A percentile compares a stretch with the other conserved stretches of the same genome.
These are phyloP conservation scores for Paramyrothecium sp. DNA, from an alignment of 2,329 filamentous ascomycete genomes.

Conservation along the genomic window DNA sequence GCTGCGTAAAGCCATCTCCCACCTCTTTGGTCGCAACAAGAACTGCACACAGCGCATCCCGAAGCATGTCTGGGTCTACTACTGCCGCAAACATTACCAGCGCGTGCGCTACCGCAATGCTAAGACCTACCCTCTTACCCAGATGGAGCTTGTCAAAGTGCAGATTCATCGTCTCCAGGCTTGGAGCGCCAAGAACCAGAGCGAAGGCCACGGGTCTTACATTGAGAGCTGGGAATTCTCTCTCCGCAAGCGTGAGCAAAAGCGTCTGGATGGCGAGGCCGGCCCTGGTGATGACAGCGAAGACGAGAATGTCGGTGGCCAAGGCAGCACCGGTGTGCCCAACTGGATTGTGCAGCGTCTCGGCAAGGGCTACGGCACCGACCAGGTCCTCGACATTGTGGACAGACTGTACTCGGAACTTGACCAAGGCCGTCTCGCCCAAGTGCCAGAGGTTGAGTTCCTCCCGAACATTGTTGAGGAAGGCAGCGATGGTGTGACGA, in stretches of 20 bases:
- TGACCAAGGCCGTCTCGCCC: conserved; percentile 34
- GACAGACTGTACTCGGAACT: conserved; percentile 44
- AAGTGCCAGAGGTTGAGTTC: conserved; percentile 59
- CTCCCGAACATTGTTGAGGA: conserved; percentile 51
- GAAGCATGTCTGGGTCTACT: conserved; percentile 68
- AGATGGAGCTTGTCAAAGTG: conserved; percentile 61
- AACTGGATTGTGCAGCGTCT: conserved; percentile 48
- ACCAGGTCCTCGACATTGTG: conserved; percentile 46
- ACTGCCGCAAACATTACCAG: conserved; percentile 83
- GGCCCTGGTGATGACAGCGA: conserved; percentile 25
- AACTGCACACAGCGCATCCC: conserved; percentile 70
- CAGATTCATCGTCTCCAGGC: conserved; percentile 62
- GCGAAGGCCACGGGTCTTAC: conserved; percentile 23
- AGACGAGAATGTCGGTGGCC: conserved; percentile 21
- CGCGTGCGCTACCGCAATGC: conserved; percentile 68
- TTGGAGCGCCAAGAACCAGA: conserved; percentile 57
- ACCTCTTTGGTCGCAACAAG: conserved; percentile 84
- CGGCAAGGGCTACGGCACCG: conserved; percentile 45
- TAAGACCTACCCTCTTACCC: conserved; percentile 57
- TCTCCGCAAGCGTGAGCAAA: conserved; percentile 63
- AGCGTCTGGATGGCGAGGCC: conserved; percentile 43
- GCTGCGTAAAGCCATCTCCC: conserved; percentile 73
- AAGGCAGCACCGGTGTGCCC: conserved; percentile 41
- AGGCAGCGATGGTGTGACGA: conserved; percentile 15
- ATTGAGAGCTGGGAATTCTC: conserved; percentile 56